Evolutionary conservation across 306 rosid genomes (phyloP).

Genomic region (Begonia peltatifolia): DNA sequence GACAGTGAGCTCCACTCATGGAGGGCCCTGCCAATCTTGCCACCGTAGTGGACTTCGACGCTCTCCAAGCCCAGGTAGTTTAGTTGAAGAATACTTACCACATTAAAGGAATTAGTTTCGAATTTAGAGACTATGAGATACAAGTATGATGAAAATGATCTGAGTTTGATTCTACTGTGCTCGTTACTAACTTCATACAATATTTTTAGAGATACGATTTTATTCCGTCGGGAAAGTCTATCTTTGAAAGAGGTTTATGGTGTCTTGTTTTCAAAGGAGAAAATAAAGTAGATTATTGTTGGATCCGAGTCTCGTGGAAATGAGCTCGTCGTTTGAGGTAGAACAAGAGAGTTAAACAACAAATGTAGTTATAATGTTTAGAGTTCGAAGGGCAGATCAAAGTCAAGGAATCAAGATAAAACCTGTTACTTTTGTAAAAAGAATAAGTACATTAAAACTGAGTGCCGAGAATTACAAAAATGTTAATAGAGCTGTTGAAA

Average conservation of each 20-base stretch:
- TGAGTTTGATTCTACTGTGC: not conserved
- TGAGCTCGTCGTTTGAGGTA: not conserved
- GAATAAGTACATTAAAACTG: not conserved
- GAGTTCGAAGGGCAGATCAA: not conserved
- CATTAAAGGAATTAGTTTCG: not conserved
- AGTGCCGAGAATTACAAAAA: no score
- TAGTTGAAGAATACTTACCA: no score
- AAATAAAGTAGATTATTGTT: not conserved
- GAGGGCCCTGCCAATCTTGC: no score
- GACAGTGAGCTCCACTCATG: no score
- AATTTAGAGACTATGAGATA: not conserved
- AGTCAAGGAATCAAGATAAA: not conserved
- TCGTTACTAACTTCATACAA: not conserved
- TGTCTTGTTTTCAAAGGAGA: not conserved
- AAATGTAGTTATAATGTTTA: not conserved
- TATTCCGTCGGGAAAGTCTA: not conserved
- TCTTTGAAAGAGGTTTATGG: not conserved
- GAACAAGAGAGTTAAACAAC: not conserved
- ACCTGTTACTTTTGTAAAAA: conserved; percentile 22
- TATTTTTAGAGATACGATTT: not conserved
- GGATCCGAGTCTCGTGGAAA: not conserved
- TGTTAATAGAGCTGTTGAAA: conserved; percentile 8
- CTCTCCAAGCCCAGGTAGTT: no score
- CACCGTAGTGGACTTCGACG: no score
- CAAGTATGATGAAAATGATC: not conserved